phyloP scores from a whole-genome alignment of 2,329 filamentous ascomycete species.

The Intubia oerlemansii region DNA sequence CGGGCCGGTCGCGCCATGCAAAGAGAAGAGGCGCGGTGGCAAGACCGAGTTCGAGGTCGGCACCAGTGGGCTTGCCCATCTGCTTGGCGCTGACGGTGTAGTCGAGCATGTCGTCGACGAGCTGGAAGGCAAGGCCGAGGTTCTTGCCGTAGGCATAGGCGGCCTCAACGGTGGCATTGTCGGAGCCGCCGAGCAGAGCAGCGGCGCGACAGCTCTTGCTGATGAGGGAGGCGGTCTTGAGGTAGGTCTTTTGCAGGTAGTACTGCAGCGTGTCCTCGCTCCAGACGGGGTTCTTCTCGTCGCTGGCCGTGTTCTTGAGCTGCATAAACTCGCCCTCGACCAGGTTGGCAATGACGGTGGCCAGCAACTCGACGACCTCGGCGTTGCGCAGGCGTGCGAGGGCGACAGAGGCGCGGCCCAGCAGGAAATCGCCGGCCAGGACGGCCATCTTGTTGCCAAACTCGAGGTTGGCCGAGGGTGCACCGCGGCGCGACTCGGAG shows the following conservation, averaged over 20 bases:
- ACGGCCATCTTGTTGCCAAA: conserved; percentile 99
- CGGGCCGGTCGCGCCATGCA: conserved; percentile 77
- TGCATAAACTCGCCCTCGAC: conserved; percentile 99
- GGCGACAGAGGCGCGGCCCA: conserved; percentile 83
- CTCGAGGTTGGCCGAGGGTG: conserved; percentile 75
- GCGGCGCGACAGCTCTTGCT: conserved; percentile 88
- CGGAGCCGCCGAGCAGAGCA: conserved; percentile 59
- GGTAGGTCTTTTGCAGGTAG: conserved; percentile 94
- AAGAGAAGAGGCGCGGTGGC: conserved; percentile 88
- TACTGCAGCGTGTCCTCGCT: conserved; percentile 79
- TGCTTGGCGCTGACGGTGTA: conserved; percentile 75
- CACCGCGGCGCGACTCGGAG: conserved; percentile 63
- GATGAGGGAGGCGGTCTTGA: conserved; percentile 90
- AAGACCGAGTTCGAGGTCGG: conserved; percentile 79
- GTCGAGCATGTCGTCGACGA: conserved; percentile 95
- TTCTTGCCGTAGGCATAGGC: conserved; percentile 89
- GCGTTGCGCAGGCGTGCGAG: conserved; percentile 76
- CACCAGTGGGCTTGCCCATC: conserved; percentile 84
- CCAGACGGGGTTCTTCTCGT: conserved; percentile 68
- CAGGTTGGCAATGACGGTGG: conserved; percentile 91
- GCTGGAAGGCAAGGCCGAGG: conserved; percentile 81
- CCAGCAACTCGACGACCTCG: conserved; percentile 83
- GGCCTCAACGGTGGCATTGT: conserved; percentile 64
- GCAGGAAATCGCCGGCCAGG: conserved; percentile 84
- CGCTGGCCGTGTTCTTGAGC: conserved; percentile 80